Evolutionary conservation across 2,329 filamentous ascomycete species (phyloP), one percentile per base, ranked within the genome.

Genomic region (Cytospora schulzeri): DNA sequence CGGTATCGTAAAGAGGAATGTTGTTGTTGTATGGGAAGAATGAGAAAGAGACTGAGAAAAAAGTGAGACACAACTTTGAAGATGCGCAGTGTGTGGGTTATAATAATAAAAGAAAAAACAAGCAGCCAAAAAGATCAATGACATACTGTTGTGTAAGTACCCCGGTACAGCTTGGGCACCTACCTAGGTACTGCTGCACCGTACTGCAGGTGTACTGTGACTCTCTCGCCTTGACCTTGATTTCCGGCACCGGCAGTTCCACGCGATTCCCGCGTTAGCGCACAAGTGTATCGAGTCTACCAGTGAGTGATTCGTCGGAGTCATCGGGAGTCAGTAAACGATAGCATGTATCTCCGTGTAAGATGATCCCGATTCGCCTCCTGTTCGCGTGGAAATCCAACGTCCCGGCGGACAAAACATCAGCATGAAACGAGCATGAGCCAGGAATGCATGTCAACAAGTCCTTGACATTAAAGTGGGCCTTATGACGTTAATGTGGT

Each of bases 401-500:
- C 38, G 38, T n/a, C 38, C 15, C 38, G 9, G 19, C 15, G 38
- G 22, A 48, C 45, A 19, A 14, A 3, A n/a, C 9, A n/a, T 9
- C 17, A 22, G 41, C 19, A 45, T 8, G 7, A 9, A 45, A 45
- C 3, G 6, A 6, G 41, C 6, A 12, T 24, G 45, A 48, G 24
- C 45, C 45, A 22, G 45, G 45, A 48, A 48, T 48, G n/a, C n/a
- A 48, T 28, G 26, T 35, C 50, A n/a, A 38, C 31, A 35, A 50
- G 59, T 54, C 22, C 53, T 38, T 62, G 38, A 50, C 19, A 24
- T 26, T 35, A 12, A 52, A 35, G 62, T 65, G 63, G 63, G 33
- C 55, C 63, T 29, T 58, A 65, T 65, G 63, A 65, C 63, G 63
- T 65, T 45, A 35, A 3, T 52, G 60, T 63, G 50, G 50, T 63